Evolutionary conservation across 257 asterid genomes (phyloP), one percentile per base, ranked within the genome.

Genomic region (Salvia miltiorrhiza): DNA sequence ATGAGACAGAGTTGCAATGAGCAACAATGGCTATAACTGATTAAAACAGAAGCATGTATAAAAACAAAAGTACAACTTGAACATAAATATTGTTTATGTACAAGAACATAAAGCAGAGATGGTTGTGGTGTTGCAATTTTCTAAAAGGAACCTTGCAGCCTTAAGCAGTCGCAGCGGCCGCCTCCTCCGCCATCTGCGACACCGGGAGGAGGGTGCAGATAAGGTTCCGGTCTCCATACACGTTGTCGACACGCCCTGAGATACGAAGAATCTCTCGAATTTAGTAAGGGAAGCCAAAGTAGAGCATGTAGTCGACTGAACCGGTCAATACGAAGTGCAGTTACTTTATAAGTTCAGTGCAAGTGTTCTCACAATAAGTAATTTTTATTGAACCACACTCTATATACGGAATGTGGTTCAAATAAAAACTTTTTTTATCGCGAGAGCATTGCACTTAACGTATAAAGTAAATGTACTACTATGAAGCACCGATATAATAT

Each of bases 141-240:
- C 17, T 35, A 8, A 57, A 67, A 61, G 55, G 39, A 63, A 56
- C 68, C 33, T 58, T 65, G 41, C 66, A 64, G 39, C 61, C 84
- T 83, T 72, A 93, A 72, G 97, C 98, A 66, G 85, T 74, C 40
- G 98, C 97, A 4, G 93, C 97, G 10, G 93, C 95, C 43, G 83
- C 80, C 74, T 89, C 99, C 73, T 90, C 97, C 0, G 86, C 96
- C 84, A 79, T 85, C 80, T 88, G 91, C n/a, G 97, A 80, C 74
- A 83, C 88, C 32, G 99, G 86, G 52, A 84, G 97, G 75, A 91
- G 97, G 67, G 99, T 94, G 96, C 99, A 94, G 77, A 82, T 71
- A 54, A 94, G 97, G 95, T 90, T 87, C 32, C 99, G 96, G 73
- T 94, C 99, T 55, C 99, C 97, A n/a, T 94, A 91, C 67, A 94